Conservation (phyloP, 2,329 filamentous ascomycete species). For the Nemania sp. region DNA sequence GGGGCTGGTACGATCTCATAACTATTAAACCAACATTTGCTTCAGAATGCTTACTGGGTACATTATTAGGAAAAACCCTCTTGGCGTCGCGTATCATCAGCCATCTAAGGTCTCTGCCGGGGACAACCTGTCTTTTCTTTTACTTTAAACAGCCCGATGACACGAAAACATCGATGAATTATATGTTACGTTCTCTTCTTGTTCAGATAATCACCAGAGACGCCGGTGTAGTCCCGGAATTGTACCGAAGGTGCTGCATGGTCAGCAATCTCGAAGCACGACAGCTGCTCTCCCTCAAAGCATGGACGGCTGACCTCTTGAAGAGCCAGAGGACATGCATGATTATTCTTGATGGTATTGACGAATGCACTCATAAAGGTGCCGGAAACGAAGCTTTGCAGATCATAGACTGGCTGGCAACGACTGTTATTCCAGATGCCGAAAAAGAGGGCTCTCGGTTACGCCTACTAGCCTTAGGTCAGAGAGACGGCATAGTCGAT, state of each 20-base stretch:
- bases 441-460: conserved; percentile 1
- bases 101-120: conserved; percentile 10
- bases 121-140: conserved; percentile 25
- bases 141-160: conserved; percentile 33
- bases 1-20: conserved; percentile 38
- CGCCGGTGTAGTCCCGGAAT: not conserved
- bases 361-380: conserved; percentile 23
- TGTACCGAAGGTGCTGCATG: conserved; percentile 19
- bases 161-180: conserved; percentile 17
- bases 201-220: conserved; percentile 21
- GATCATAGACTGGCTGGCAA: conserved; percentile 18
- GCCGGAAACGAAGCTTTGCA: not conserved
- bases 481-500: conserved; percentile 28
- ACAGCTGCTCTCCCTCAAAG: conserved; percentile 11
- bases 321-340: conserved; percentile 14
- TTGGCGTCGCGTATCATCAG: conserved; percentile 25
- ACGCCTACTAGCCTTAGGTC: conserved; percentile 21
- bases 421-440: conserved; percentile 20
- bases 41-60: not conserved
- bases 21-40: not conserved
- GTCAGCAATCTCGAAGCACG: conserved; percentile 8
- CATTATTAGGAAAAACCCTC: conserved; percentile 27
- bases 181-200: conserved; percentile 31
- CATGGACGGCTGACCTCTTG: conserved; percentile 10
- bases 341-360: conserved; percentile 31